A percentile compares a stretch with the other conserved stretches of the same genome.
Conservation (phyloP, 129 eudicot genomes). For the Pulicaria dysenterica region DNA sequence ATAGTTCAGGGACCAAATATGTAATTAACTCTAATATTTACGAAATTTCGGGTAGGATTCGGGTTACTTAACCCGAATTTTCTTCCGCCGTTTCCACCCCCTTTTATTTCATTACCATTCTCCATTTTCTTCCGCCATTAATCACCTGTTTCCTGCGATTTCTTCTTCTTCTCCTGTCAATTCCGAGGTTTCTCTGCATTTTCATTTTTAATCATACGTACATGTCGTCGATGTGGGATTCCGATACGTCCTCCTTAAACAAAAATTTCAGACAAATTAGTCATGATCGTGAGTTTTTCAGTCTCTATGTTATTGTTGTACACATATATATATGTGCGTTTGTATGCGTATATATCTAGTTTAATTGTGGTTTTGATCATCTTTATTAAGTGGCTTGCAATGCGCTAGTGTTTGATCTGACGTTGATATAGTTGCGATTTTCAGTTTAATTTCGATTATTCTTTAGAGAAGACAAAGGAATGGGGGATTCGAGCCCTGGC, state of each 20-base stretch:
- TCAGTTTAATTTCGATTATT: slow-evolving; percentile 6
- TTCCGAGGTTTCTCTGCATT: slow-evolving; percentile 4
- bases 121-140: slow-evolving; percentile 19
- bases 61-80: slow-evolving; percentile 9
- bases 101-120: slow-evolving; percentile 16
- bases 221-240: slow-evolving; percentile 64
- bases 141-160: slow-evolving; percentile 22
- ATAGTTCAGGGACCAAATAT: no score
- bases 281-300: slow-evolving; percentile 74
- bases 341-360: neutral
- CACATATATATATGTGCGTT: neutral
- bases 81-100: slow-evolving; percentile 23
- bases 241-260: slow-evolving; percentile 56
- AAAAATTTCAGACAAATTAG: slow-evolving; percentile 65
- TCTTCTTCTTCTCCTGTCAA: neutral
- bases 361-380: slow-evolving; percentile 23
- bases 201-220: slow-evolving; percentile 30
- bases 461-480: neutral
- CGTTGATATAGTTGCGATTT: slow-evolving; percentile 8
- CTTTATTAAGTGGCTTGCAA: slow-evolving; percentile 25
- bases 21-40: no score
- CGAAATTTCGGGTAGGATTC: slow-evolving; percentile 26
- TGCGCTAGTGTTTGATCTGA: slow-evolving; percentile 22
- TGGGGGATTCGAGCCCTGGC: neutral
- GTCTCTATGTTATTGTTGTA: slow-evolving; percentile 2